These are phyloP conservation scores for Heterobasidion occidentale DNA, from an alignment of 1,284 basidiomycete genomes.

Conservation along the genomic window DNA sequence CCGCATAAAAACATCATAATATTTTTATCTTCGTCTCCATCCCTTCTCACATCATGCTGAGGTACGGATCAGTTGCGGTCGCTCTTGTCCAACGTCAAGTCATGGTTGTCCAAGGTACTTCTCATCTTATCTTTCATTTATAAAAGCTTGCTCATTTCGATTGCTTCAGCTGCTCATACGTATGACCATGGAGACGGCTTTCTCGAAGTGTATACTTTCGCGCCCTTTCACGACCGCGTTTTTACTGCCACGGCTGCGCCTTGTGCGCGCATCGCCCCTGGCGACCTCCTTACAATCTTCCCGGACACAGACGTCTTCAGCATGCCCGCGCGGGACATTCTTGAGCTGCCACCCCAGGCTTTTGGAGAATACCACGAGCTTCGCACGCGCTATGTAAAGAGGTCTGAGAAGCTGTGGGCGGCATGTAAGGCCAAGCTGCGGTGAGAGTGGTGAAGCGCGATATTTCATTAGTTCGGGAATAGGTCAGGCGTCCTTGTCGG, in stretches of 20 bases:
- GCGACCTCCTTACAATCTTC: slow-evolving; percentile 50
- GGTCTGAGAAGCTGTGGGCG: slow-evolving; percentile 46
- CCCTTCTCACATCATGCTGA: not conserved
- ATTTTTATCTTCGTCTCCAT: not conserved
- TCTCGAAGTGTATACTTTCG: slow-evolving; percentile 55
- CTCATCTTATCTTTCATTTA: not conserved
- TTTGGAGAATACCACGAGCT: slow-evolving; percentile 47
- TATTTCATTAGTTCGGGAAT: not conserved
- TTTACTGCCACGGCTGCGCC: slow-evolving; percentile 52
- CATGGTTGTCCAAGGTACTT: slow-evolving; percentile 54
- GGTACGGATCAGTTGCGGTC: slow-evolving; percentile 49
- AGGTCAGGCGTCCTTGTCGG: no score
- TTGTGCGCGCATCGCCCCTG: slow-evolving; percentile 46
- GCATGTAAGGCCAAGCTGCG: slow-evolving; percentile 29
- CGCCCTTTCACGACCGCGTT: slow-evolving; percentile 50
- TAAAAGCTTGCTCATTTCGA: not conserved
- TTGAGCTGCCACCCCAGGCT: slow-evolving; percentile 49
- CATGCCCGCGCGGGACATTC: slow-evolving; percentile 39
- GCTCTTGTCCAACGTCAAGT: slow-evolving; percentile 59
- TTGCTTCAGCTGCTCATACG: slow-evolving; percentile 38
- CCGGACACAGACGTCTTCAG: slow-evolving; percentile 28
- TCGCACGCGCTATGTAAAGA: slow-evolving; percentile 37
- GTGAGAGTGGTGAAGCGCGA: not conserved
- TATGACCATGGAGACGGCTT: slow-evolving; percentile 44
- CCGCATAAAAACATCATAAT: no score